Evolutionary conservation across 2,329 filamentous ascomycete species (phyloP).

Genomic region (Plectosphaerella sp.): DNA sequence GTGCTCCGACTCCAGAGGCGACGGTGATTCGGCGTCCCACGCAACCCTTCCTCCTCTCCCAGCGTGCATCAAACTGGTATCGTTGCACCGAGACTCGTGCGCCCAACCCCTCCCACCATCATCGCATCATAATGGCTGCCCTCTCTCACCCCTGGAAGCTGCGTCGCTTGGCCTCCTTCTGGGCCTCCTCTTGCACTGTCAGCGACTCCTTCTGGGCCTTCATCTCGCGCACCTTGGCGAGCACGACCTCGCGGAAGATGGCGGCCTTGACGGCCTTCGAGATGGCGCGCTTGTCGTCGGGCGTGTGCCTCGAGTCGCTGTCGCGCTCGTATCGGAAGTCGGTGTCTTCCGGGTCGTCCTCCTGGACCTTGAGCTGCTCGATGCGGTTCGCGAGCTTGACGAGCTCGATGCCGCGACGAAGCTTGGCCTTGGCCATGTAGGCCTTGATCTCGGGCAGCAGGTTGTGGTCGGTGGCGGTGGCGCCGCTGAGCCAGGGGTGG

Average conservation of each 20-base stretch:
- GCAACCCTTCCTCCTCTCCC: not conserved
- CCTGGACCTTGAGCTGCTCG: slow-evolving; percentile 87
- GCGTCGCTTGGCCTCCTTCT: slow-evolving; percentile 40
- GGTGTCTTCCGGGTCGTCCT: slow-evolving; percentile 75
- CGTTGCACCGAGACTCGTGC: not conserved
- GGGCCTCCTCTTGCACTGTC: slow-evolving; percentile 57
- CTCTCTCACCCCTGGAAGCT: slow-evolving; percentile 19
- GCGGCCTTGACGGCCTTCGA: slow-evolving; percentile 54
- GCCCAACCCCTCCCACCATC: not conserved
- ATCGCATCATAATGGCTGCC: too few species aligned
- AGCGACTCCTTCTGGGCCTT: slow-evolving; percentile 79
- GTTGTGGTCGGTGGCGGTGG: slow-evolving; percentile 92
- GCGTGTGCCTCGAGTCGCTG: slow-evolving; percentile 55
- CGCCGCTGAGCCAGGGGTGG: slow-evolving; percentile 85
- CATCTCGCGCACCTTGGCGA: slow-evolving; percentile 89
- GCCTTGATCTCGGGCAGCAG: slow-evolving; percentile 94
- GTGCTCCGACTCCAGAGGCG: too few species aligned
- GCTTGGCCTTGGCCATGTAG: slow-evolving; percentile 85
- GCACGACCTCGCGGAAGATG: slow-evolving; percentile 90
- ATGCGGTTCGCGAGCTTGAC: slow-evolving; percentile 96
- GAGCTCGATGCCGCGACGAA: slow-evolving; percentile 90
- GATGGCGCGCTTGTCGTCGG: slow-evolving; percentile 33
- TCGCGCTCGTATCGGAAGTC: slow-evolving; percentile 49
- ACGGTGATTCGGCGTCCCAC: too few species aligned
- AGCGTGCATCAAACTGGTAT: not conserved